Conservation (phyloP, 345 rosid genomes). For the Acer negundo region DNA sequence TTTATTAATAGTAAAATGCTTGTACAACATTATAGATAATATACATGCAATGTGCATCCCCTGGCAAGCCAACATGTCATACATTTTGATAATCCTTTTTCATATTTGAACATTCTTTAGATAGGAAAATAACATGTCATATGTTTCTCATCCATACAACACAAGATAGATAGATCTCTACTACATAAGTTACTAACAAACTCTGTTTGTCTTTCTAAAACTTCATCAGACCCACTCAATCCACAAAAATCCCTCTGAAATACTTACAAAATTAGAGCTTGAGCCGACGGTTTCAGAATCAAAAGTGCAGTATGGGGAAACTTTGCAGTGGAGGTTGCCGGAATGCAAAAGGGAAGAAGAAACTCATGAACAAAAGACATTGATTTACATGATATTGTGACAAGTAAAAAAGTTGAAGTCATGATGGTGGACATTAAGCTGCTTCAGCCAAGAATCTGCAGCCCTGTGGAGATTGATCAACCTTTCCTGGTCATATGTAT, state of each 20-base stretch:
- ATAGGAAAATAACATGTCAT: background rate
- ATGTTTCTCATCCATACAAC: background rate
- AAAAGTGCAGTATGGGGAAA: background rate
- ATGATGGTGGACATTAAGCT: conserved; percentile 63
- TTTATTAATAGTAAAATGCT: too few species aligned
- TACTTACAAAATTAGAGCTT: background rate
- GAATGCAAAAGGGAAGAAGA: background rate
- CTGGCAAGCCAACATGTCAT: too few species aligned
- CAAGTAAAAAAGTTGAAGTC: conserved; percentile 55
- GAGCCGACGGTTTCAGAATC: background rate
- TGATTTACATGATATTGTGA: conserved; percentile 27
- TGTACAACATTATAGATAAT: too few species aligned
- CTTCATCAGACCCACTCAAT: too few species aligned
- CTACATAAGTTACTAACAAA: too few species aligned
- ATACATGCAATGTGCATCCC: too few species aligned
- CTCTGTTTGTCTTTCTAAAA: too few species aligned
- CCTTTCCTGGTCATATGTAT: conserved; percentile 41
- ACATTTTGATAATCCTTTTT: too few species aligned
- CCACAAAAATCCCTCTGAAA: too few species aligned
- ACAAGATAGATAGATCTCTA: background rate
- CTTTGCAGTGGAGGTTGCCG: background rate
- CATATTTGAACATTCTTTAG: background rate
- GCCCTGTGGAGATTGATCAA: conserved; percentile 46
- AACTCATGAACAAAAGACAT: background rate
- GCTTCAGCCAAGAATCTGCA: conserved; percentile 87